Conservation (phyloP, 495 filamentous ascomycete genomes). For the Penicillium coffeae region DNA sequence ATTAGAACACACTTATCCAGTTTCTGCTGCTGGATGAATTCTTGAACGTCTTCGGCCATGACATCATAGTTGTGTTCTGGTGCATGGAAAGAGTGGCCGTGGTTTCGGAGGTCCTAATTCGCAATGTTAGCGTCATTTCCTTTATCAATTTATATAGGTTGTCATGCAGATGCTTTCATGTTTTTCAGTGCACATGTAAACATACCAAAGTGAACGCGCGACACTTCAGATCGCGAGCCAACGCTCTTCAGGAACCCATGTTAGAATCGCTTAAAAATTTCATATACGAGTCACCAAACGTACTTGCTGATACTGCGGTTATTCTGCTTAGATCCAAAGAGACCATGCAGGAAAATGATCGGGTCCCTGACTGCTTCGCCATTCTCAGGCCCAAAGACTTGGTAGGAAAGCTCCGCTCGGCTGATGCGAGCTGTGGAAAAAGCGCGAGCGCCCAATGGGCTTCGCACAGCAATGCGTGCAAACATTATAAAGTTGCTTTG, state of each 20-base stretch:
- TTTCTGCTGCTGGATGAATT: slow-evolving; percentile 72
- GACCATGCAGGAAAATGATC: slow-evolving; percentile 85
- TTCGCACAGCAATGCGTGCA: slow-evolving; percentile 15
- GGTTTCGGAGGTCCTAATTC: slow-evolving; percentile 82
- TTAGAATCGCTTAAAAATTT: no score
- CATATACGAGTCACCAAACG: no score
- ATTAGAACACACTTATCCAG: slow-evolving; percentile 72
- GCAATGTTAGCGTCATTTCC: no score
- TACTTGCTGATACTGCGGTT: slow-evolving; percentile 96
- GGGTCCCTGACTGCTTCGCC: slow-evolving; percentile 48
- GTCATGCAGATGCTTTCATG: no score
- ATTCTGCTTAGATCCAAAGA: slow-evolving; percentile 96
- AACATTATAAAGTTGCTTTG: slow-evolving; percentile 14
- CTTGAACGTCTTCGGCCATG: slow-evolving; percentile 83
- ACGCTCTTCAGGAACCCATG: slow-evolving; percentile 48
- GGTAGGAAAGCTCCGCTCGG: slow-evolving; percentile 35
- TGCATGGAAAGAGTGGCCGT: slow-evolving; percentile 83
- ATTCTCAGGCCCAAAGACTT: slow-evolving; percentile 40
- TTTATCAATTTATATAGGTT: neutral
- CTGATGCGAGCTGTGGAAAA: slow-evolving; percentile 35
- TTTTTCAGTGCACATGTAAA: no score
- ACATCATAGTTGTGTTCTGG: slow-evolving; percentile 73
- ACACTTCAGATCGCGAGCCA: slow-evolving; percentile 77
- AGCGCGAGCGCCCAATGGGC: slow-evolving; percentile 18
- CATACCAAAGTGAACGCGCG: slow-evolving; percentile 80